Base-by-base conservation (phyloP, 257 asterid species). In the Leptodermis oblonga region DNA sequence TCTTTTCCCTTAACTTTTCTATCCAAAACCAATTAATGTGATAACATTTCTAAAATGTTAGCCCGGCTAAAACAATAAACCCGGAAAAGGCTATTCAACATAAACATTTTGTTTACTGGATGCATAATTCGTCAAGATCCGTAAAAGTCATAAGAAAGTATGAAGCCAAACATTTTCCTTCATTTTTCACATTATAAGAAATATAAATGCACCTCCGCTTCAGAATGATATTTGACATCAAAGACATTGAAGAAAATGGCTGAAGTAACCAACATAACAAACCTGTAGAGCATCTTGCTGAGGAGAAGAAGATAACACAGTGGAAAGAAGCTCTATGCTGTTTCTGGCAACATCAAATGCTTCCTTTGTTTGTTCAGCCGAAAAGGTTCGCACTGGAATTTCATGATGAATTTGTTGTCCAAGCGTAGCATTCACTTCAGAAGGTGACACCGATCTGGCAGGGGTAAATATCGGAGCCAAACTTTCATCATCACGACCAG, bases 261-360 rank as follows among this genome's bases (percentile, higher is more conserved):
- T 51, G 23, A 48, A 34, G n/a, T 41, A 68, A 54, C 41, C 39
- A 23, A 20, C 17, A 54, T 25, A 53, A 68, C 26, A 54, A 77
- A 91, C 99, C 97, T 94, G 80, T 49, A 91, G 88, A 79, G 89
- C 97, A 79, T 94, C 99, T 82, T 91, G 90, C 70, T 85, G 95
- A 4, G 99, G 97, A 20, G 99, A 94, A 85, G 99, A 94, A 70
- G 99, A 84, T 71, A 92, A 74, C 76, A 95, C 97, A 67, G 99
- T 92, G 77, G 87, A 74, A 62, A 95, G 90, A 70, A 95, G 95
- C 86, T 95, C 99, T 18, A 95, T 65, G 71, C 98, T 95, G 82
- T 95, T 95, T 82, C 96, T 84, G 69, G 98, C 99, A 65, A 92
- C 95, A 68, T 92, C 98, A 75, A 95, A 92, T 68, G 97, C 95